Evolutionary conservation across 1,139 yeast species (phyloP).

Genomic region (Geotrichum phurueaensis): DNA sequence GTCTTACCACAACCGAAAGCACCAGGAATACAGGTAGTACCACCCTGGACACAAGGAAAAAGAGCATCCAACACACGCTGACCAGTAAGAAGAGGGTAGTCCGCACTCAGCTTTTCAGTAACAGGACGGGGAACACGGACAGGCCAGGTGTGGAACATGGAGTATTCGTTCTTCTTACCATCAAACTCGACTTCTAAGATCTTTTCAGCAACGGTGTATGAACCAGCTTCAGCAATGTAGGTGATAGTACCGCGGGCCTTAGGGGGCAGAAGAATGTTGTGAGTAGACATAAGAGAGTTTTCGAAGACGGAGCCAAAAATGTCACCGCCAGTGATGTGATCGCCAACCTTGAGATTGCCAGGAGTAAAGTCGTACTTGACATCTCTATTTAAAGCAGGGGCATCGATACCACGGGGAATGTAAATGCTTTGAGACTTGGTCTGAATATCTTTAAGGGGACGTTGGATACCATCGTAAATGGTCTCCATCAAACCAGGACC

Average conservation of each 20-base stretch:
- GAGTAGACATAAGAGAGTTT: slow-evolving; percentile 86
- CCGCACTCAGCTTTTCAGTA: slow-evolving; percentile 85
- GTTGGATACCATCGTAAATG: slow-evolving; percentile 97
- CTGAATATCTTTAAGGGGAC: slow-evolving; percentile 90
- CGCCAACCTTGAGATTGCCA: slow-evolving; percentile 75
- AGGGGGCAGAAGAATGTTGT: slow-evolving; percentile 92
- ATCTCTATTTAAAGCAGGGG: slow-evolving; percentile 84
- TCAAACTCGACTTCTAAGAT: slow-evolving; percentile 91
- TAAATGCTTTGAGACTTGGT: slow-evolving; percentile 84
- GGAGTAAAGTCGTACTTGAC: slow-evolving; percentile 85
- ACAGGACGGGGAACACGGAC: slow-evolving; percentile 99
- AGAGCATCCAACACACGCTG: slow-evolving; percentile 97
- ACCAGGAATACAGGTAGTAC: slow-evolving; percentile 99
- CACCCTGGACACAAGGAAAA: slow-evolving; percentile 99
- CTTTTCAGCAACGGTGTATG: slow-evolving; percentile 83
- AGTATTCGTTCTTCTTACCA: slow-evolving; percentile 71
- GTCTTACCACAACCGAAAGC: slow-evolving; percentile 99
- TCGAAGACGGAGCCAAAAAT: slow-evolving; percentile 90
- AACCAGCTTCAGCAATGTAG: slow-evolving; percentile 81
- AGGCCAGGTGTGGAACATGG: slow-evolving; percentile 99
- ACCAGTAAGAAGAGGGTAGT: slow-evolving; percentile 92
- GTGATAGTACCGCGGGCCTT: slow-evolving; percentile 97
- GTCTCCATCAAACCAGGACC: slow-evolving; percentile 99
- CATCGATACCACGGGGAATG: slow-evolving; percentile 97
- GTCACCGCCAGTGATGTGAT: slow-evolving; percentile 97